A percentile compares a stretch with the other conserved stretches of the same genome.
Evolutionary conservation across 495 filamentous ascomycete species (phyloP).

Genomic region (Neurospora hispaniola): DNA sequence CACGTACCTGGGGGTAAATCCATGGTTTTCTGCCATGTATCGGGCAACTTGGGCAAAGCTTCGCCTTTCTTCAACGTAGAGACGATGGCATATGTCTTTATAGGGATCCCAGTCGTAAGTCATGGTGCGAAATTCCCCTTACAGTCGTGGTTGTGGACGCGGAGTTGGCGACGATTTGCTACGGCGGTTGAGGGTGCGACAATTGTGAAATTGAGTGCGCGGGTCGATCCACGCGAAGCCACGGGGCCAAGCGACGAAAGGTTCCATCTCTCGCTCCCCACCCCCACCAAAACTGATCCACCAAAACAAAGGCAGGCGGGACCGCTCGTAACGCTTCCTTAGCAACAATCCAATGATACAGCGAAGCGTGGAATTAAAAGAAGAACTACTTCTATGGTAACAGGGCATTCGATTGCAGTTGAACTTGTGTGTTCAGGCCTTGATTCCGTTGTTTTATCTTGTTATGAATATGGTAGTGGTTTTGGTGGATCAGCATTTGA

Average conservation of each 20-base stretch:
- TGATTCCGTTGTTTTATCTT: too few species aligned
- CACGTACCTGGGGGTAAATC: conserved; percentile 55
- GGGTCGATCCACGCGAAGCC: background rate
- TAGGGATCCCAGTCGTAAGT: conserved; percentile 69
- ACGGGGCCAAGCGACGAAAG: background rate
- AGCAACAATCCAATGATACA: too few species aligned
- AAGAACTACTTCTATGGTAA: too few species aligned
- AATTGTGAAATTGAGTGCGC: background rate
- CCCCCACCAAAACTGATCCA: too few species aligned
- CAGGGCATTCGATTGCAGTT: too few species aligned
- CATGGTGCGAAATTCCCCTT: conserved; percentile 32
- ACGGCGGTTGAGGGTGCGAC: background rate
- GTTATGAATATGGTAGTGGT: too few species aligned
- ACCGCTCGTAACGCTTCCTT: too few species aligned
- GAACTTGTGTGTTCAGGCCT: too few species aligned
- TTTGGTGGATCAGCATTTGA: too few species aligned
- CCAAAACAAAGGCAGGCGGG: too few species aligned
- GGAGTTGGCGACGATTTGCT: background rate
- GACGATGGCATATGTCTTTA: conserved; percentile 52
- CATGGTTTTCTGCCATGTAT: conserved; percentile 46
- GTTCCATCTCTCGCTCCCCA: background rate
- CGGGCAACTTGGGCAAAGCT: conserved; percentile 58
- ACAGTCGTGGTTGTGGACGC: background rate
- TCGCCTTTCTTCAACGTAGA: conserved; percentile 66
- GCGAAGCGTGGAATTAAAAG: too few species aligned